Conservation (phyloP, 1,139 yeast genomes). For the Lipomyces yarrowii region DNA sequence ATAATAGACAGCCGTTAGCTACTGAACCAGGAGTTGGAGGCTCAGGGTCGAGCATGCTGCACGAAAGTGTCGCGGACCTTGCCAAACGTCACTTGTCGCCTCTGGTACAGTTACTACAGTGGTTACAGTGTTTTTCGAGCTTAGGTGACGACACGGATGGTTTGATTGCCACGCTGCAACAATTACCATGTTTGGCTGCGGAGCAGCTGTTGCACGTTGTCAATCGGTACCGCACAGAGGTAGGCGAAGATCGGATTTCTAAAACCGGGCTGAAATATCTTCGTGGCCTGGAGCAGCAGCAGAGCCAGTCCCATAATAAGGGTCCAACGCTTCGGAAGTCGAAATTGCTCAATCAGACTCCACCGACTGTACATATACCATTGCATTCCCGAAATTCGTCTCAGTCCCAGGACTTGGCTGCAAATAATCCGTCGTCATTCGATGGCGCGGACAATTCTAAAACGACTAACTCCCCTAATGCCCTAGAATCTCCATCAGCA, state of each 20-base stretch:
- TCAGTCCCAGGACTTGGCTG: not conserved
- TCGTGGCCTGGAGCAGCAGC: constrained; percentile 27
- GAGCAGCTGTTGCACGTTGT: constrained; percentile 69
- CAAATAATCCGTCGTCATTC: not conserved
- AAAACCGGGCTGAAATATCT: constrained; percentile 37
- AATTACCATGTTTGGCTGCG: constrained; percentile 58
- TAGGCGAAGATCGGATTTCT: constrained; percentile 60
- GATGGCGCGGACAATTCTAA: not conserved
- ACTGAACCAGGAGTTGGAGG: constrained; percentile 42
- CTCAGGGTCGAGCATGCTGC: constrained; percentile 36
- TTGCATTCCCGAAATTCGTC: constrained; percentile 3
- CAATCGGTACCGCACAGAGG: constrained; percentile 81
- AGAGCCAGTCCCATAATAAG: constrained; percentile 12
- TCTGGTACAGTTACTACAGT: constrained; percentile 77
- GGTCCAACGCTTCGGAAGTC: not conserved
- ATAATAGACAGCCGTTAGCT: constrained; percentile 56
- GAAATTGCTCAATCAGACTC: constrained; percentile 13
- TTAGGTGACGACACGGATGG: constrained; percentile 59
- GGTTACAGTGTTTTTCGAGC: constrained; percentile 84
- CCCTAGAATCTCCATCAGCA: not conserved
- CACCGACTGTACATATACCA: constrained; percentile 8
- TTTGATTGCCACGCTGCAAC: constrained; percentile 54
- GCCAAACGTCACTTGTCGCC: constrained; percentile 70
- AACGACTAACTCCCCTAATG: not conserved
- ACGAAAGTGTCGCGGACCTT: constrained; percentile 45